phyloP scores from a whole-genome alignment of 2,329 filamentous ascomycete genomes.

The Fusarium pilosicola region DNA sequence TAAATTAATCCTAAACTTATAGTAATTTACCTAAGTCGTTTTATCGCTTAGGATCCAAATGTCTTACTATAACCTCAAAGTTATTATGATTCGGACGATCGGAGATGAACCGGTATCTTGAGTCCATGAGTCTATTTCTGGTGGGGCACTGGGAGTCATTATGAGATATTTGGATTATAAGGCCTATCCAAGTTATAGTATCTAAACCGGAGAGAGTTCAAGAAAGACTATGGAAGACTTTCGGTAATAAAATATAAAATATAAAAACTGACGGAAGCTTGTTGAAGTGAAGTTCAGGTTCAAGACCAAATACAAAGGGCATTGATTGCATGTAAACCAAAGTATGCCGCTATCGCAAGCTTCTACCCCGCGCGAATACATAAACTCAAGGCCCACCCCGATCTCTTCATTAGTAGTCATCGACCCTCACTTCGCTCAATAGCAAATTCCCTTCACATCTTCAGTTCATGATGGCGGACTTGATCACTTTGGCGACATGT shows the following conservation, averaged over 20 bases:
- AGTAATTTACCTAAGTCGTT: fast-evolving
- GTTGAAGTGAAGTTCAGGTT: neutral
- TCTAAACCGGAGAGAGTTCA: neutral
- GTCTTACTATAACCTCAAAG: neutral
- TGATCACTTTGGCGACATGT: constrained; percentile 49
- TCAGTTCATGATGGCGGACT: constrained; percentile 22
- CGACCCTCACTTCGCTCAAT: neutral
- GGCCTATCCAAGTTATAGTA: neutral
- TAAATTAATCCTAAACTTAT: too few species aligned
- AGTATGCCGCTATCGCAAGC: constrained; percentile 26
- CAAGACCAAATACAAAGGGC: neutral
- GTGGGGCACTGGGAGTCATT: constrained; percentile 12
- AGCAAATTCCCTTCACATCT: neutral
- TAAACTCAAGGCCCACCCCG: constrained; percentile 18
- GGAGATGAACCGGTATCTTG: neutral
- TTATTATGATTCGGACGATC: neutral
- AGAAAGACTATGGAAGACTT: neutral
- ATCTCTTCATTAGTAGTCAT: neutral
- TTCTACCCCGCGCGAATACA: constrained; percentile 27
- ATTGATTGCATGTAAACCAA: neutral
- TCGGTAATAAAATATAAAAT: neutral
- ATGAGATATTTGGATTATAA: neutral
- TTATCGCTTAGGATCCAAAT: neutral
- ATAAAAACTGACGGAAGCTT: neutral
- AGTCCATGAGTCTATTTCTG: neutral